A percentile compares a stretch with the other conserved stretches of the same genome.
Evolutionary conservation across 768 basidiomycete species (phyloP).

Genomic region (Leucogyrophana mollusca): DNA sequence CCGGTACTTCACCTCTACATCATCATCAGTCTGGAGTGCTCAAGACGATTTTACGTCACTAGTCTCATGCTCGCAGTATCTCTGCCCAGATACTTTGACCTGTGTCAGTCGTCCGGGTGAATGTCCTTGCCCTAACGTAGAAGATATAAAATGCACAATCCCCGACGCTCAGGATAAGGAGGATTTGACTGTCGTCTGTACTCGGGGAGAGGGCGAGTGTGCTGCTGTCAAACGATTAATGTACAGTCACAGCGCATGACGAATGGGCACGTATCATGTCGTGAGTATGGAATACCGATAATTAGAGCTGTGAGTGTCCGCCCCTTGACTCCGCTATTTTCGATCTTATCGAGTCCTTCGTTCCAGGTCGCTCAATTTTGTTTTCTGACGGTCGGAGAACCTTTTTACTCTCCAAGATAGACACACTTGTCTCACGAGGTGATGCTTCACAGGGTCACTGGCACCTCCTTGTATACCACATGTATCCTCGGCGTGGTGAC

Average conservation of each 20-base stretch:
- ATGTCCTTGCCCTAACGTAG: conserved; percentile 75
- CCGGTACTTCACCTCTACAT: conserved; percentile 41
- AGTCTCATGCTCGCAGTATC: conserved; percentile 74
- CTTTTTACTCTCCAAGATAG: not conserved
- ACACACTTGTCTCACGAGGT: not conserved
- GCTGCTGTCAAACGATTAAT: conserved; percentile 53
- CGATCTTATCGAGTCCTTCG: no score
- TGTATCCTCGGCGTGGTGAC: no score
- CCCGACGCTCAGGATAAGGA: conserved; percentile 55
- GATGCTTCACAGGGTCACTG: no score
- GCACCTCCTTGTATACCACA: no score
- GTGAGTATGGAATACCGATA: not conserved
- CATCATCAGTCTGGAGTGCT: not conserved
- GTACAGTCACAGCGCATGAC: not conserved
- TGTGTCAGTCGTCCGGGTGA: conserved; percentile 55
- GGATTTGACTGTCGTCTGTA: conserved; percentile 66
- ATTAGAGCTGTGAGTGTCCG: not conserved
- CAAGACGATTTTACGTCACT: not conserved
- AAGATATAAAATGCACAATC: conserved; percentile 76
- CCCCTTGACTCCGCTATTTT: not conserved
- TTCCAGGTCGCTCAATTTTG: no score
- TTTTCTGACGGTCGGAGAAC: no score
- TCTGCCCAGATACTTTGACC: conserved; percentile 73
- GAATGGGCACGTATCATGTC: not conserved
- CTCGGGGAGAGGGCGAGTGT: conserved; percentile 65